phyloP scores from a whole-genome alignment of 768 basidiomycete species.

The Suillus spraguei region DNA sequence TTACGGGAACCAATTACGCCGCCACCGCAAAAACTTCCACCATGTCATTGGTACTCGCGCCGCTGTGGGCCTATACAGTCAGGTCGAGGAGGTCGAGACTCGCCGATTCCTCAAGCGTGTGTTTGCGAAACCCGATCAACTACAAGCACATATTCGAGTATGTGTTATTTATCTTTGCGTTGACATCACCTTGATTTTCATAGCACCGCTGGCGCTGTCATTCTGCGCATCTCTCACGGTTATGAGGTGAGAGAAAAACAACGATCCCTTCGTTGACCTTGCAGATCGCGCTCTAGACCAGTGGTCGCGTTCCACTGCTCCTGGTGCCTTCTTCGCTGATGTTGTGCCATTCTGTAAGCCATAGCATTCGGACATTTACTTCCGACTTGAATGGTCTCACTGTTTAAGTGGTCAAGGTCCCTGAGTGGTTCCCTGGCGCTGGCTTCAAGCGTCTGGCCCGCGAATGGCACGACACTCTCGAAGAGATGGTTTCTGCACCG shows the following conservation, averaged over 20 bases:
- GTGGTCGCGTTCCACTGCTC: slow-evolving; percentile 49
- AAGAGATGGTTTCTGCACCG: slow-evolving; percentile 59
- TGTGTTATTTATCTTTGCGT: slow-evolving; percentile 12
- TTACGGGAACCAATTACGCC: slow-evolving; percentile 43
- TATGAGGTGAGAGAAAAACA: slow-evolving; percentile 54
- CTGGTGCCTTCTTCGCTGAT: slow-evolving; percentile 55
- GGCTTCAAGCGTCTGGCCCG: slow-evolving; percentile 55
- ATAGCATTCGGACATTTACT: not conserved
- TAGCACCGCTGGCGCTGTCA: slow-evolving; percentile 55
- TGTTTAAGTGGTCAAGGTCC: slow-evolving; percentile 44
- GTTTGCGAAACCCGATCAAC: slow-evolving; percentile 36
- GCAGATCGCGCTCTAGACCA: slow-evolving; percentile 54
- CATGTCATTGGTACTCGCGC: slow-evolving; percentile 43
- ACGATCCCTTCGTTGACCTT: slow-evolving; percentile 52
- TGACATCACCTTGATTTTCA: not conserved
- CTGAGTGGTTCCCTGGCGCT: slow-evolving; percentile 60
- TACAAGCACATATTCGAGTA: slow-evolving; percentile 45
- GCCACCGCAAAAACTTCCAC: slow-evolving; percentile 44
- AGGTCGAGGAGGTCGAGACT: slow-evolving; percentile 43
- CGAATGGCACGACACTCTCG: slow-evolving; percentile 55
- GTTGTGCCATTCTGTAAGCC: slow-evolving; percentile 44
- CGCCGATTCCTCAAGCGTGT: slow-evolving; percentile 44
- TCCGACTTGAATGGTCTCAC: not conserved
- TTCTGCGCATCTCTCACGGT: slow-evolving; percentile 56
- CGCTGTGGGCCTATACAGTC: slow-evolving; percentile 35